Evolutionary conservation across 495 filamentous ascomycete species (phyloP).

Genomic region (Annulohypoxylon moriforme): DNA sequence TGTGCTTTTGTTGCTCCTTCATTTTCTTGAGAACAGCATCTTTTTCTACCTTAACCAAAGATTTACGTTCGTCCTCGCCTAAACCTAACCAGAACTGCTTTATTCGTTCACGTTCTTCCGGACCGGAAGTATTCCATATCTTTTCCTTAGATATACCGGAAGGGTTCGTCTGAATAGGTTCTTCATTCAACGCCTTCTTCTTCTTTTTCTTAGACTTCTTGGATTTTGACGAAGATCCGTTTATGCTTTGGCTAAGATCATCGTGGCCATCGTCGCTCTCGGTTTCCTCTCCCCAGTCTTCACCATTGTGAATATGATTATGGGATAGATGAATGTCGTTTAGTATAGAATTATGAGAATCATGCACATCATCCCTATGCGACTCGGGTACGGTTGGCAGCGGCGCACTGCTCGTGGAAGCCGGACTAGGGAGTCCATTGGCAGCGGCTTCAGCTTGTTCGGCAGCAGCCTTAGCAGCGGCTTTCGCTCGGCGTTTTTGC

Average conservation of each 20-base stretch:
- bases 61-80: conserved; percentile 91
- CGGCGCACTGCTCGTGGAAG: conserved; percentile 49
- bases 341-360: conserved; percentile 35
- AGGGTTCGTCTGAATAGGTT: conserved; percentile 29
- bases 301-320: conserved; percentile 53
- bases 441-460: conserved; percentile 48
- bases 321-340: conserved; percentile 18
- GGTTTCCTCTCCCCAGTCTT: conserved; percentile 61
- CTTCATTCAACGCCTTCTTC: conserved; percentile 48
- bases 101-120: conserved; percentile 95
- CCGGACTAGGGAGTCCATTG: conserved; percentile 57
- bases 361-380: conserved; percentile 43
- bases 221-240: conserved; percentile 49
- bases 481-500: conserved; percentile 85
- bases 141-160: conserved; percentile 74
- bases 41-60: conserved; percentile 97
- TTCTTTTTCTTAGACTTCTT: conserved; percentile 77
- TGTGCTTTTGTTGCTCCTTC: conserved; percentile 99
- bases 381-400: conserved; percentile 36
- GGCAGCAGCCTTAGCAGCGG: conserved; percentile 76
- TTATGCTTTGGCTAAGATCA: conserved; percentile 32
- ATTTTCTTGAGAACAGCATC: conserved; percentile 98
- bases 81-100: conserved; percentile 99
- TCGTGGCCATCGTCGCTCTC: conserved; percentile 57
- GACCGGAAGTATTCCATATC: conserved; percentile 96